phyloP scores from a whole-genome alignment of 805 yeast species.

The Candida krabiensis region DNA sequence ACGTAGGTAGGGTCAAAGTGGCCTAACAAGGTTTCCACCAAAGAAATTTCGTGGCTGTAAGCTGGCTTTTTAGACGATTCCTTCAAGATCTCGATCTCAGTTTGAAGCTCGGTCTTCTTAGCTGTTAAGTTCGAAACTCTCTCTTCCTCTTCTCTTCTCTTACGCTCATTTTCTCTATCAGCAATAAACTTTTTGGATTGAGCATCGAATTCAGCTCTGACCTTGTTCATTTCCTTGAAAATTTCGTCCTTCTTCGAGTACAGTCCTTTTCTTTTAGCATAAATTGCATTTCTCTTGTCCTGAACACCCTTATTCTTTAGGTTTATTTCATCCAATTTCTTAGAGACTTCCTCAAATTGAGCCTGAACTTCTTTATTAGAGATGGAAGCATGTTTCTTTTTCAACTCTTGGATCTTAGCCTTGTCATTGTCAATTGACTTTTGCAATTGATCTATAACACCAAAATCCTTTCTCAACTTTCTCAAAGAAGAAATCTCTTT shows the following conservation, averaged over 20 bases:
- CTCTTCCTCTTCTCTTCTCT: constrained; percentile 68
- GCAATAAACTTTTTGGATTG: constrained; percentile 71
- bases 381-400: constrained; percentile 57
- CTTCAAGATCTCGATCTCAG: constrained; percentile 69
- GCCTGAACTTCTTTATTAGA: constrained; percentile 65
- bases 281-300: constrained; percentile 64
- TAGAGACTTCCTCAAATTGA: constrained; percentile 66
- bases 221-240: constrained; percentile 63
- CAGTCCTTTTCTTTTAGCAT: constrained; percentile 64
- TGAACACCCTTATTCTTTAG: constrained; percentile 57
- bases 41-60: constrained; percentile 71
- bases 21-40: constrained; percentile 69
- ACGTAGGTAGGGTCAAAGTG: constrained; percentile 80
- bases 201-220: constrained; percentile 72
- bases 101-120: constrained; percentile 48
- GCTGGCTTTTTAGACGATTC: constrained; percentile 78
- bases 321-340: constrained; percentile 66
- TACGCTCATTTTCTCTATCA: constrained; percentile 66
- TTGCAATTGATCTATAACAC: constrained; percentile 71
- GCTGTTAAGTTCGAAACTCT: constrained; percentile 49
- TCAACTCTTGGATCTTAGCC: constrained; percentile 71
- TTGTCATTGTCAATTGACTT: constrained; percentile 77
- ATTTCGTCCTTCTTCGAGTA: constrained; percentile 68
- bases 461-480: constrained; percentile 77
- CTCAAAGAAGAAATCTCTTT: constrained; percentile 84